Conservation (phyloP, 495 filamentous ascomycete genomes). For the Aspergillus avenaceus region DNA sequence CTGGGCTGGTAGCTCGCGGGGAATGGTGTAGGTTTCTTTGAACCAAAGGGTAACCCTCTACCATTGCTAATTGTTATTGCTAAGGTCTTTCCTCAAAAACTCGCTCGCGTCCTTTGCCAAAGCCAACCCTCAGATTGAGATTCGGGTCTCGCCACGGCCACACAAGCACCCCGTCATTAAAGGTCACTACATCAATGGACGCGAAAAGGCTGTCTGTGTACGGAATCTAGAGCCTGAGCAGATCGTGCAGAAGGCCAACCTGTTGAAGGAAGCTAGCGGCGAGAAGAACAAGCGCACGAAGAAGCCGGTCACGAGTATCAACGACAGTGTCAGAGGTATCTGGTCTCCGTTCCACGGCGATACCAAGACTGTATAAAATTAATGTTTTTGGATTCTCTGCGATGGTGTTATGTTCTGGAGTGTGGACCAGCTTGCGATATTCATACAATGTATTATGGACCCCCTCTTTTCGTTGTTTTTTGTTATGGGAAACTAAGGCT, state of each 20-base stretch:
- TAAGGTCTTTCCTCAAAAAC: slow-evolving; percentile 74
- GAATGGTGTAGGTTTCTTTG: slow-evolving; percentile 77
- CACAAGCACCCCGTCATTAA: slow-evolving; percentile 80
- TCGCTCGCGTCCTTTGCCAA: slow-evolving; percentile 71
- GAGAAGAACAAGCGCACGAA: slow-evolving; percentile 75
- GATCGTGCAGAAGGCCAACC: slow-evolving; percentile 73
- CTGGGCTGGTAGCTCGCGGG: slow-evolving; percentile 82
- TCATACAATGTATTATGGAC: slow-evolving; percentile 33
- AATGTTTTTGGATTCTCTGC: slow-evolving; percentile 6
- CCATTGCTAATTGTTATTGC: not conserved
- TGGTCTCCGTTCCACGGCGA: slow-evolving; percentile 90
- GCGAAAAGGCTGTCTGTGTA: slow-evolving; percentile 82
- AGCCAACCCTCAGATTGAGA: slow-evolving; percentile 82
- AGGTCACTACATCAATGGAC: slow-evolving; percentile 87
- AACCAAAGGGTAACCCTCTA: not conserved
- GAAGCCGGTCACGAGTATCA: slow-evolving; percentile 81
- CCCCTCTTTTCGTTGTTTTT: slow-evolving; percentile 15
- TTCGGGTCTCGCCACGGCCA: slow-evolving; percentile 84
- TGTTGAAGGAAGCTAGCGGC: slow-evolving; percentile 79
- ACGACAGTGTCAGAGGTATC: slow-evolving; percentile 88
- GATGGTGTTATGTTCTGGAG: slow-evolving; percentile 21
- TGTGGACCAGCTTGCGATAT: slow-evolving; percentile 17
- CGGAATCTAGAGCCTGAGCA: slow-evolving; percentile 76
- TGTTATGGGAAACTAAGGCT: slow-evolving; percentile 6
- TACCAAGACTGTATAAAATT: slow-evolving; percentile 36